A percentile compares a stretch with the other conserved stretches of the same genome.
Evolutionary conservation across 2,329 filamentous ascomycete species (phyloP).

Genomic region (Alternaria metachromatica): DNA sequence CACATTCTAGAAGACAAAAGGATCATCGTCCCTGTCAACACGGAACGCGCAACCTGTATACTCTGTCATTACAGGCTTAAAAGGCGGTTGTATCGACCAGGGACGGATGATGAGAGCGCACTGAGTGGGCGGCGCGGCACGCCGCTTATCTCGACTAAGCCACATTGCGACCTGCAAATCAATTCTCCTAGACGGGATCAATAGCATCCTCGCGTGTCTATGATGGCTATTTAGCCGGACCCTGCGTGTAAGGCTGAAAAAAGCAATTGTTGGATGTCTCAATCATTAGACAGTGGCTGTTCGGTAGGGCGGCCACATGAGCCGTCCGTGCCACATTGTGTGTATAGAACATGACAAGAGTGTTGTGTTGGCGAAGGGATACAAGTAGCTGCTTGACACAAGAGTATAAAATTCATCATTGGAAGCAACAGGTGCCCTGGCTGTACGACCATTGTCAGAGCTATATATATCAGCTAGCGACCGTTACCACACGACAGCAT

Average conservation of each 20-base stretch:
- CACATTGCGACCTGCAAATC: conserved; percentile 9
- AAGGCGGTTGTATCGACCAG: conserved; percentile 6
- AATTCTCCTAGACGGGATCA: conserved; percentile 5
- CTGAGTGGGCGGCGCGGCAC: conserved; percentile 12
- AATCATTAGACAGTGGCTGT: background rate
- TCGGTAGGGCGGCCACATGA: conserved; percentile 27
- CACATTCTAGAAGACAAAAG: conserved; percentile 33
- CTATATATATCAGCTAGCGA: background rate
- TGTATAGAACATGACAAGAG: conserved; percentile 13
- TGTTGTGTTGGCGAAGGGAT: background rate
- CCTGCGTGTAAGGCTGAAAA: conserved; percentile 18
- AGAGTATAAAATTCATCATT: no score
- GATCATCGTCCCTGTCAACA: conserved; percentile 1
- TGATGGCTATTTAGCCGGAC: conserved; percentile 26
- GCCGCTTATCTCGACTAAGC: conserved; percentile 21
- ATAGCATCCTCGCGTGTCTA: conserved; percentile 7
- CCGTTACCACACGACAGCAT: background rate
- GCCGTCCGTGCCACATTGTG: conserved; percentile 27
- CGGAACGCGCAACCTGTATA: conserved; percentile 3
- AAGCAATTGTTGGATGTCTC: conserved; percentile 3
- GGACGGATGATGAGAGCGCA: background rate
- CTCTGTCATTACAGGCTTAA: background rate
- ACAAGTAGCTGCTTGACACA: no score
- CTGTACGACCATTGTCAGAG: background rate
- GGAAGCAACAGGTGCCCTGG: background rate